A percentile compares a stretch with the other conserved stretches of the same genome.
phyloP scores from a whole-genome alignment of 192 early-diverging fungal species.

The Rhizophagus prolifer region DNA sequence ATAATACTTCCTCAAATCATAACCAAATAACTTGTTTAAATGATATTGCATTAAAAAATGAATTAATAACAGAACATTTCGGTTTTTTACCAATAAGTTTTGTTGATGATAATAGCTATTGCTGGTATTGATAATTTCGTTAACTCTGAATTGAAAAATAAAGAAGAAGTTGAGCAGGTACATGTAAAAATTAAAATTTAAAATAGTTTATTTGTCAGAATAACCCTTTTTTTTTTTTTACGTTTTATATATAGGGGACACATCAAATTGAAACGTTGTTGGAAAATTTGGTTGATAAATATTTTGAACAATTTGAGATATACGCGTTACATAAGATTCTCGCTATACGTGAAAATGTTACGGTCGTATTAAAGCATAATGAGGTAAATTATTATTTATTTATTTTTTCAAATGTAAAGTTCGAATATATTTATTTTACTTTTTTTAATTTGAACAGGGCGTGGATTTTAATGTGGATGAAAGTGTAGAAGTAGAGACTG shows the following conservation, averaged over 20 bases:
- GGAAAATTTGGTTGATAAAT: slow-evolving; percentile 75
- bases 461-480: slow-evolving; percentile 35
- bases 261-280: slow-evolving; percentile 74
- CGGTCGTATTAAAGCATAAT: slow-evolving; percentile 54
- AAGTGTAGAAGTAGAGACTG: slow-evolving; percentile 38
- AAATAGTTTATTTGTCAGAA: background rate
- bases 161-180: slow-evolving; percentile 11
- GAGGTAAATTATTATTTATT: slow-evolving; percentile 37
- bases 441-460: slow-evolving; percentile 24
- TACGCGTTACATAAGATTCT: slow-evolving; percentile 77
- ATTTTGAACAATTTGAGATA: slow-evolving; percentile 83
- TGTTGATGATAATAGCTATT: slow-evolving; percentile 75
- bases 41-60: slow-evolving; percentile 13
- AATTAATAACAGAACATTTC: slow-evolving; percentile 74
- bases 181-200: background rate
- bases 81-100: slow-evolving; percentile 78
- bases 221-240: background rate
- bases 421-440: background rate
- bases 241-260: slow-evolving; percentile 50
- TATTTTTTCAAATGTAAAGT: too few species aligned
- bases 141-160: slow-evolving; percentile 29
- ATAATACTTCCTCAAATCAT: too few species aligned
- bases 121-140: slow-evolving; percentile 68
- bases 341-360: slow-evolving; percentile 57
- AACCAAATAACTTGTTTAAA: background rate